phyloP scores from a whole-genome alignment of 306 rosid species.

The Cucumis melo region DNA sequence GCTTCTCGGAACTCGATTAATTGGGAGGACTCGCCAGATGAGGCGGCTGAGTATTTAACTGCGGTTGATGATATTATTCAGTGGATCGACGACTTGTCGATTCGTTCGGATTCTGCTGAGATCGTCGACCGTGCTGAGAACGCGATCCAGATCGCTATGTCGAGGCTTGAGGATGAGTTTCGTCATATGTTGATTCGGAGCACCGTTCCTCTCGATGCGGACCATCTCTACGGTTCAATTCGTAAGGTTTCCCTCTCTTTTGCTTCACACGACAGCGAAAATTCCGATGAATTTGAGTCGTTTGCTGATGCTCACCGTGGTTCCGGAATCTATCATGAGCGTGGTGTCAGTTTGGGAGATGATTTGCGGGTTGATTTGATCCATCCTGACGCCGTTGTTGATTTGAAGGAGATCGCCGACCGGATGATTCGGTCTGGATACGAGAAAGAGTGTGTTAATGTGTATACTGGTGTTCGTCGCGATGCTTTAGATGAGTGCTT shows the following conservation, averaged over 20 bases:
- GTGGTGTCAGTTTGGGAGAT: slow-evolving; percentile 66
- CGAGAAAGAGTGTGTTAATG: slow-evolving; percentile 80
- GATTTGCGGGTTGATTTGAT: slow-evolving; percentile 64
- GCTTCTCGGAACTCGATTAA: slow-evolving; percentile 25
- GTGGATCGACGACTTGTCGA: slow-evolving; percentile 49
- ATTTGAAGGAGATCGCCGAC: slow-evolving; percentile 61
- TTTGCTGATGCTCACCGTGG: slow-evolving; percentile 44
- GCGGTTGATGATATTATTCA: slow-evolving; percentile 74
- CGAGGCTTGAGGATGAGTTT: slow-evolving; percentile 81
- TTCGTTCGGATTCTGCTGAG: slow-evolving; percentile 29
- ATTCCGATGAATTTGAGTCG: slow-evolving; percentile 46
- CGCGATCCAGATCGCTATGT: slow-evolving; percentile 88
- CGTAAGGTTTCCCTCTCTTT: slow-evolving; percentile 53
- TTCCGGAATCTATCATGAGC: slow-evolving; percentile 50
- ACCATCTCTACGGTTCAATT: slow-evolving; percentile 52
- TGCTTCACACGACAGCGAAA: slow-evolving; percentile 41
- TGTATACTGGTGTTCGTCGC: slow-evolving; percentile 67
- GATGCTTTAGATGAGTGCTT: slow-evolving; percentile 83
- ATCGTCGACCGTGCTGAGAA: slow-evolving; percentile 67
- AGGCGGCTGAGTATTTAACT: slow-evolving; percentile 41
- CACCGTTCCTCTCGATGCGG: slow-evolving; percentile 66
- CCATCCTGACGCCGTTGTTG: slow-evolving; percentile 48
- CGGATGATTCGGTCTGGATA: slow-evolving; percentile 84
- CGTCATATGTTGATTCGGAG: slow-evolving; percentile 58
- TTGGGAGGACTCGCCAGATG: slow-evolving; percentile 43